Evolutionary conservation across 768 basidiomycete genomes (phyloP).

Genomic region (Tephrocybe sp.): DNA sequence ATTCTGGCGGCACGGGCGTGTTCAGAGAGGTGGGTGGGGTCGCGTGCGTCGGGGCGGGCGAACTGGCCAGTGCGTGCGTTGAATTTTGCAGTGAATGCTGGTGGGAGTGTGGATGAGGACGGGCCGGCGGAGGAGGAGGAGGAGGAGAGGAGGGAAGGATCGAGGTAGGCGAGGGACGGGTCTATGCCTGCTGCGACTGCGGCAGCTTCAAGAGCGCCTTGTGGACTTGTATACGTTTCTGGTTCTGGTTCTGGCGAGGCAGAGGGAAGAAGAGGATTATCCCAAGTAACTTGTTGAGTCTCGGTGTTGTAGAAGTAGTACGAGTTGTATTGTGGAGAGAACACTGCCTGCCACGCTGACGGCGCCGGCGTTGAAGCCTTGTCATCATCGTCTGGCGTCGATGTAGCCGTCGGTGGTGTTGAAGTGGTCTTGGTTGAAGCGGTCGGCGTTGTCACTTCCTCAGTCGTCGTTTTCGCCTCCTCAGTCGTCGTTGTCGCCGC

Average conservation of each 20-base stretch:
- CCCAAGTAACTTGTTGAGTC: conserved; percentile 84
- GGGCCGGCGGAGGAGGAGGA: conserved; percentile 22
- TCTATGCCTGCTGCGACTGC: conserved; percentile 82
- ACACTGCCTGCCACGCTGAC: conserved; percentile 76
- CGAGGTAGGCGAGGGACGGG: conserved; percentile 76
- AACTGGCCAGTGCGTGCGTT: conserved; percentile 83
- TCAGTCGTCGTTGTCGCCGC: too few species aligned
- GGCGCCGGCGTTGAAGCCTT: conserved; percentile 24
- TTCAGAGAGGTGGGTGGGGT: conserved; percentile 77
- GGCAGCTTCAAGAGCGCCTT: conserved; percentile 62
- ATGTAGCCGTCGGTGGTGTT: neutral
- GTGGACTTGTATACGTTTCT: conserved; percentile 28
- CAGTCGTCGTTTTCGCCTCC: too few species aligned
- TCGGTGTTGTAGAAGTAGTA: conserved; percentile 84
- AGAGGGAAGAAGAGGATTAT: conserved; percentile 57
- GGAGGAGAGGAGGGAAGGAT: conserved; percentile 62
- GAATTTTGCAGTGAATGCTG: conserved; percentile 68
- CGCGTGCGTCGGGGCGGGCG: conserved; percentile 61
- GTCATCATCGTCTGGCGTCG: neutral
- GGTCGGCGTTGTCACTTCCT: neutral
- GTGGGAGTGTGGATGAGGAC: conserved; percentile 35
- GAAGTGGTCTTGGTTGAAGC: neutral
- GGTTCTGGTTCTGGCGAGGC: conserved; percentile 22
- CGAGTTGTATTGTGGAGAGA: conserved; percentile 71
- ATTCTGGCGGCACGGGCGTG: conserved; percentile 81